These are phyloP conservation scores for Tricholomella constricta DNA, from an alignment of 768 basidiomycete species.

Conservation along the genomic window DNA sequence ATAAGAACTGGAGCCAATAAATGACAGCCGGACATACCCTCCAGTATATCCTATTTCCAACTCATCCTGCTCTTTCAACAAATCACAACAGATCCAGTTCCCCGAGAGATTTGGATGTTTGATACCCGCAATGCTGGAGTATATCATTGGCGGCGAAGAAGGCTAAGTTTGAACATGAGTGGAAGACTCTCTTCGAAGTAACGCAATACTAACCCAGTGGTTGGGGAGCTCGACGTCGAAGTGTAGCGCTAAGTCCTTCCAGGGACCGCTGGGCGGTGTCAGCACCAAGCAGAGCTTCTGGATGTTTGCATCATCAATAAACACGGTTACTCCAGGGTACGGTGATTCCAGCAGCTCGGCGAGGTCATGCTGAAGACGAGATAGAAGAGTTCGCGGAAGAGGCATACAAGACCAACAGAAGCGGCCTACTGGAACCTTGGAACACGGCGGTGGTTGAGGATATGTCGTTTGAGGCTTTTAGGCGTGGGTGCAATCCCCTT, in stretches of 20 bases:
- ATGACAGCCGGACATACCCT: conserved; percentile 24
- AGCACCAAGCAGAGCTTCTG: conserved; percentile 44
- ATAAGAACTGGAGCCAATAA: background rate
- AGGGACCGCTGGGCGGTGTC: conserved; percentile 47
- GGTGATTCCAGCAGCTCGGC: conserved; percentile 42
- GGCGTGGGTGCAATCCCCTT: background rate
- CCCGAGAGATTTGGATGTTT: conserved; percentile 44
- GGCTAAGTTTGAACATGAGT: conserved; percentile 29
- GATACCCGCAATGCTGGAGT: conserved; percentile 36
- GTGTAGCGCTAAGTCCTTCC: conserved; percentile 43
- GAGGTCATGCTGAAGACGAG: conserved; percentile 41
- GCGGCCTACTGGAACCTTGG: too few species aligned
- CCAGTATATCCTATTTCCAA: conserved; percentile 36
- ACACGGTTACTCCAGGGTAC: conserved; percentile 46
- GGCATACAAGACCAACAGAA: conserved; percentile 2
- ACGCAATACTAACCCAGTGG: conserved; percentile 35
- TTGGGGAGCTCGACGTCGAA: conserved; percentile 41
- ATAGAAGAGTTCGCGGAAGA: conserved; percentile 28
- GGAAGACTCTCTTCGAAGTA: background rate
- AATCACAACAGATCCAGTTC: conserved; percentile 44
- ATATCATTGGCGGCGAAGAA: conserved; percentile 34
- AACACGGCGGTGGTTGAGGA: background rate
- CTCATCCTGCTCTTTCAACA: conserved; percentile 32
- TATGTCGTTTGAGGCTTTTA: background rate
- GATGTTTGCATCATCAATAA: conserved; percentile 42